Evolutionary conservation across 2,329 filamentous ascomycete species (phyloP), one percentile per base, ranked within the genome.

Genomic region (Colletotrichum costaricense): DNA sequence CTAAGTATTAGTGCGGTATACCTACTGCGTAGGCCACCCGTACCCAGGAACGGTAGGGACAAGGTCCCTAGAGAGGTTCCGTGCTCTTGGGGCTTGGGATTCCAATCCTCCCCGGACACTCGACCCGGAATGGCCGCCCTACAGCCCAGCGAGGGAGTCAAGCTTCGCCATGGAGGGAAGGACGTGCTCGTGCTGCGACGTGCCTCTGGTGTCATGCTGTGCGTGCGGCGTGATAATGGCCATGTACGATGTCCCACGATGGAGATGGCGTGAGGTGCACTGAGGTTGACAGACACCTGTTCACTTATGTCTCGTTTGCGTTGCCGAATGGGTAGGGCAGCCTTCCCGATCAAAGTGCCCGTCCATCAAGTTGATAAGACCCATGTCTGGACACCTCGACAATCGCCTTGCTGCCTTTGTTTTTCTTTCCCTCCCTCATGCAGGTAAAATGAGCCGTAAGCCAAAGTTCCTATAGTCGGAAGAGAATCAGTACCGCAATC

Each of bases 111-210:
- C 66, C 67, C 55, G 55, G 66, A 70, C 70, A 28, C 66, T 60
- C 33, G 35, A 57, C 70, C 54, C 67, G 59, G 59, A 69, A 73
- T 56, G 70, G 67, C 70, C 70, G 66, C 70, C 67, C 60, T 73
- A 70, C 66, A 65, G 57, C 69, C 65, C 30, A 54, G 49, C 19
- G 38, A 69, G 65, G 33, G 55, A 19, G 62, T 54, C 46, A 54
- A 63, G 60, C 60, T 28, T 63, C 46, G 12, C 42, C 19, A 11
- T n/a, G 16, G 42, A 49, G 16, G 19, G 5, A 22, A 24, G 16
- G 22, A 42, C 57, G 26, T 59, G 57, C 33, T 42, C 57, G 60
- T 66, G 55, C 33, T 12, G 30, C n/a, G 70, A 46, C 38, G 57
- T 69, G 70, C 42, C 19, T 22, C 42, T 49, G 22, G 55, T 58